Evolutionary conservation across 2,329 filamentous ascomycete genomes (phyloP).

Genomic region (Metarhizium guizhouense): DNA sequence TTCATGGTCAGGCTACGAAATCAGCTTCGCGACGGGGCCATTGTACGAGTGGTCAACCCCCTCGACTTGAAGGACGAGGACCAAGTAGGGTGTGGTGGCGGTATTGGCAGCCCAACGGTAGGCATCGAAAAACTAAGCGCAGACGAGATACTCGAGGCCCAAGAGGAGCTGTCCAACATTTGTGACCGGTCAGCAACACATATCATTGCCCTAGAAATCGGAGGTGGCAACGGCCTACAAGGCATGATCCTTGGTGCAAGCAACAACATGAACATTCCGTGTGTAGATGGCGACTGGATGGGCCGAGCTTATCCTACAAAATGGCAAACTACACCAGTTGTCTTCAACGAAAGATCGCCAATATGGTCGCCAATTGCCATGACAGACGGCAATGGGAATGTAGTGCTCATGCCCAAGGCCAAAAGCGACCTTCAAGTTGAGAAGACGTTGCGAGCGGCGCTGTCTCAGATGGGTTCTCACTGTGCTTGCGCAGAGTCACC

Average conservation of each 20-base stretch:
- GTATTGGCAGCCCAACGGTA: conserved; percentile 51
- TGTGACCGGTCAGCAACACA: neutral
- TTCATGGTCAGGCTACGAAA: too few relatives aligned
- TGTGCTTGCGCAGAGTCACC: too few relatives aligned
- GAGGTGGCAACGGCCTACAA: neutral
- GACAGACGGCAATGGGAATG: conserved; percentile 25
- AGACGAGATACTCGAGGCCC: conserved; percentile 34
- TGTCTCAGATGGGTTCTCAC: too few relatives aligned
- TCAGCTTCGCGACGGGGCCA: too few relatives aligned
- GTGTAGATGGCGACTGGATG: conserved; percentile 49
- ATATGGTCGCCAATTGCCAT: too few relatives aligned
- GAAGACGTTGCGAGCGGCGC: too few relatives aligned
- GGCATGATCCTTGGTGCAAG: conserved; percentile 26
- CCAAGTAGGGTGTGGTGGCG: conserved; percentile 45
- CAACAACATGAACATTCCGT: conserved; percentile 39
- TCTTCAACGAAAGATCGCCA: conserved; percentile 37
- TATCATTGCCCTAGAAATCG: neutral
- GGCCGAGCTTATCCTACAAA: conserved; percentile 45
- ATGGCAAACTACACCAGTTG: conserved; percentile 46
- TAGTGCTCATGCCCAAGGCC: conserved; percentile 36
- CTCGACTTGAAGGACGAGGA: conserved; percentile 40
- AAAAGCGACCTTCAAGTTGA: too few relatives aligned
- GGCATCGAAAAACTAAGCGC: conserved; percentile 50
- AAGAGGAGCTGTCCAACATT: neutral
- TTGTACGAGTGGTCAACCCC: conserved; percentile 41